Evolutionary conservation across 352 stramenopile genomes (phyloP), one percentile per base, ranked within the genome.

Genomic region (Globisporangium iwayamae): DNA sequence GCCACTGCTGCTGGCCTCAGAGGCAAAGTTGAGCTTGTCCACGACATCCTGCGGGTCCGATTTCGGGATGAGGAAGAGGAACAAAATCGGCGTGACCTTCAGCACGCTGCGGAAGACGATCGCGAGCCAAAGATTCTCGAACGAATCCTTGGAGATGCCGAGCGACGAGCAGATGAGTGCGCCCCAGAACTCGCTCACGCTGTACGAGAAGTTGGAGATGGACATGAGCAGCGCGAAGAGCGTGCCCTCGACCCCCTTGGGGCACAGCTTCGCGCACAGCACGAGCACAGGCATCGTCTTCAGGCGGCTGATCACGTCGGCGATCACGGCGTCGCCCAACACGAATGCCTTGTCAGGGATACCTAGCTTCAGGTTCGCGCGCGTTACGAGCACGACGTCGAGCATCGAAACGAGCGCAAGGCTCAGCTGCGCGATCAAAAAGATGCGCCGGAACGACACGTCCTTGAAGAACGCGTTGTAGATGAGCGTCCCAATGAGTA

Each of bases 181-280:
- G 1, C 94, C 94, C 71, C 97, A 85, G 71, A 98, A 97, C 38
- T 94, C 94, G 20, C 94, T 97, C 22, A 98, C 72, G 39, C 93
- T 96, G 47, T 81, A 90, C 28, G 92, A 96, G 56, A 96, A 95
- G 79, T 99, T 99, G 65, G 96, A 98, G 62, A 99, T 98, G 0
- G 88, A 97, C 96, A 99, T 99, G 54, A 99, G 78, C 46, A 97
- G 82, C 6, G 96, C 96, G 81, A 99, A 99, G 10, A 99, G 74
- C 11, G 97, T 98, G 38, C 96, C 96, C 71, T 99, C 96, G 25
- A 99, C 86, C 45, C 96, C 96, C 53, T 90, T 90, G 9, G 96
- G 96, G 62, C 96, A 99, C 25, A 99, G 70, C 59, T 93, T 93
- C 10, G 95, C 93, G 43, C 95, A 97, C 9, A 99, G 78, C 20